Conservation (phyloP, 2,329 filamentous ascomycete species). For the Leptosphaerulina australis region DNA sequence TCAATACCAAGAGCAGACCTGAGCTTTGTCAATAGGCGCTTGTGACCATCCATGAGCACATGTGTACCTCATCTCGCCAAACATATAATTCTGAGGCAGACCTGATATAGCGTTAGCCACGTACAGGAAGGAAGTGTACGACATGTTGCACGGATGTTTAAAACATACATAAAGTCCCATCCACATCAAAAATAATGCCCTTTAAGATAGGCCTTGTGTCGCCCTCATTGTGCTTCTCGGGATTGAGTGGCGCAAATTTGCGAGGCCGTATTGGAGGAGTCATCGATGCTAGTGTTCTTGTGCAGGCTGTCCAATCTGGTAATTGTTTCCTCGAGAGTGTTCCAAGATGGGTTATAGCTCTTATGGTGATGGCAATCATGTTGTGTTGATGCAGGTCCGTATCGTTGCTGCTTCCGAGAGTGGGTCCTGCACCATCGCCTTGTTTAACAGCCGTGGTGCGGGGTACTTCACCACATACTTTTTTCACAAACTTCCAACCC, state of each 20-base stretch:
- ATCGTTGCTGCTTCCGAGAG: conserved; percentile 7
- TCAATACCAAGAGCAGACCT: conserved; percentile 70
- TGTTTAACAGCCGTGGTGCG: neutral
- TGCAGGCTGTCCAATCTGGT: neutral
- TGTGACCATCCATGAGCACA: neutral
- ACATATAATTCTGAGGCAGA: conserved; percentile 95
- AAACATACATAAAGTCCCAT: conserved; percentile 85
- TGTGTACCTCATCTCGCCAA: conserved; percentile 75
- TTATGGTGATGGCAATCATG: conserved; percentile 6
- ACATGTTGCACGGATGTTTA: neutral
- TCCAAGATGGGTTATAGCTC: neutral
- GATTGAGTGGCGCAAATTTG: conserved; percentile 59
- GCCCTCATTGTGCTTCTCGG: conserved; percentile 33
- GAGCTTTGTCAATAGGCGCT: neutral
- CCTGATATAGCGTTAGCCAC: conserved; percentile 54
- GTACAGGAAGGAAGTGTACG: neutral
- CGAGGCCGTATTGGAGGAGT: conserved; percentile 41
- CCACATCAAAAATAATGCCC: conserved; percentile 85
- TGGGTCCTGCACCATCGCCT: neutral
- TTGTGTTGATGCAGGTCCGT: conserved; percentile 3
- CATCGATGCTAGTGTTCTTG: conserved; percentile 21
- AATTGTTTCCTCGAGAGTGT: neutral
- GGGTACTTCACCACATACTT: conserved; percentile 11
- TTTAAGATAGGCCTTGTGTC: conserved; percentile 55
- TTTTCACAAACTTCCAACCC: no score